Evolutionary conservation across 2,329 filamentous ascomycete species (phyloP), one percentile per base, ranked within the genome.

Genomic region (Teratosphaeria destructans): DNA sequence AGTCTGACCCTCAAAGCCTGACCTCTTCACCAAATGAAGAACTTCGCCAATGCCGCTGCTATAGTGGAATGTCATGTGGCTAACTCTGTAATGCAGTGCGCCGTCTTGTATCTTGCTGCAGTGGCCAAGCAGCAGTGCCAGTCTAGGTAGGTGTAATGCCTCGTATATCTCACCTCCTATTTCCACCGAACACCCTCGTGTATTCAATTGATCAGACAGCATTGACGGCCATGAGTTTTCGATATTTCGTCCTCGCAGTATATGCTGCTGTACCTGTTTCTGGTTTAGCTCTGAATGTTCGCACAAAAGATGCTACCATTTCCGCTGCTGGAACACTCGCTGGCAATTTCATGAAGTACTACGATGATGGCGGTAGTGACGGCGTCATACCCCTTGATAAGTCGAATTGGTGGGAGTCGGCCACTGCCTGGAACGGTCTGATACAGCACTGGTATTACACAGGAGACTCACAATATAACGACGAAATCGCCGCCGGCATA

Each of bases 371-470:
- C 23, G 52, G 29, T n/a, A 53, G 29, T 53, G 37, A 43, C 37
- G 52, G 52, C 29, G 16, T 53, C 23, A 27, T 53, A 16, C 52
- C 52, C 6, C 23, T 26, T 23, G 23, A 11, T 6, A 27, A 53
- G 8, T 3, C 16, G 5, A 43, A 43, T 16, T 53, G 23, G 23
- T 53, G 84, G 85, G 81, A 85, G 65, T 77, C 79, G 39, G 85
- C 85, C 55, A 84, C 83, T 7, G 78, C 85, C 60, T 86, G 85
- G 80, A 85, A 85, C n/a, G 76, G 81, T 37, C 81, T 89, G 78
- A 73, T 89, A 34, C 84, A 89, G 71, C 89, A 89, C 70, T 87
- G 83, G 62, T 80, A 86, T 68, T 83, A 81, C 69, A 88, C 86
- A 0, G 77, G 79, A 52, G 86, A 89, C 70, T 68, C 78, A 3